phyloP scores from a whole-genome alignment of 129 eudicot genomes.

The Chrysanthemum lavandulifolium region DNA sequence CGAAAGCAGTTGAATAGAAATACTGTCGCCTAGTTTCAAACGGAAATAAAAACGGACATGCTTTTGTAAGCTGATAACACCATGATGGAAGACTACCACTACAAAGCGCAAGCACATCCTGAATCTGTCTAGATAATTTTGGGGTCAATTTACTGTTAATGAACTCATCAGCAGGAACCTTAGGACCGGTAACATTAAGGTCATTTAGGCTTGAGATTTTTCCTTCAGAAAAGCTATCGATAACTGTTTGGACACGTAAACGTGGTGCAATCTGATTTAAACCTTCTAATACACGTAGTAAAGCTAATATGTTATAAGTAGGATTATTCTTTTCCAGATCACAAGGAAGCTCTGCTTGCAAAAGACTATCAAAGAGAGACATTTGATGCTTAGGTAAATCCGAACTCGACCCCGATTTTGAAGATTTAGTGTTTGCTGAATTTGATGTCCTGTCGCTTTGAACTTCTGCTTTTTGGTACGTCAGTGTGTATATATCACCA shows the following conservation, averaged over 20 bases:
- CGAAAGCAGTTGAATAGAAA: constrained; percentile 88
- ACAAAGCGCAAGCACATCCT: constrained; percentile 88
- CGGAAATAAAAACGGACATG: constrained; percentile 88
- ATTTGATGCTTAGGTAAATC: constrained; percentile 33
- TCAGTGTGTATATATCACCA: constrained; percentile 66
- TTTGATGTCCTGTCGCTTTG: constrained; percentile 39
- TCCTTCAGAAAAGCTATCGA: constrained; percentile 72
- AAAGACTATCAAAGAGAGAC: constrained; percentile 68
- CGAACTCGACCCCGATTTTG: constrained; percentile 42
- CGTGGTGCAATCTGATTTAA: constrained; percentile 85
- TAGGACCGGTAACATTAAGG: constrained; percentile 34
- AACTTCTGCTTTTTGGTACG: constrained; percentile 59
- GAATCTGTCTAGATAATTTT: constrained; percentile 78
- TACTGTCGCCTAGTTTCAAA: constrained; percentile 82
- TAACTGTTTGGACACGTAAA: constrained; percentile 49
- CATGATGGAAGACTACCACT: constrained; percentile 91
- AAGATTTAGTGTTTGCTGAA: constrained; percentile 28
- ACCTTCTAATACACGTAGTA: constrained; percentile 74
- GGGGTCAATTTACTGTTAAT: constrained; percentile 78
- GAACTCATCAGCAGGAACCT: constrained; percentile 64
- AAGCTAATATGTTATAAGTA: constrained; percentile 63
- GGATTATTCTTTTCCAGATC: constrained; percentile 74
- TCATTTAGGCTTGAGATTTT: constrained; percentile 47
- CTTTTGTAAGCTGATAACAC: constrained; percentile 83
- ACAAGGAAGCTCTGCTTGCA: constrained; percentile 87